Evolutionary conservation across 495 filamentous ascomycete genomes (phyloP).

Genomic region (Cladorrhinum samala): DNA sequence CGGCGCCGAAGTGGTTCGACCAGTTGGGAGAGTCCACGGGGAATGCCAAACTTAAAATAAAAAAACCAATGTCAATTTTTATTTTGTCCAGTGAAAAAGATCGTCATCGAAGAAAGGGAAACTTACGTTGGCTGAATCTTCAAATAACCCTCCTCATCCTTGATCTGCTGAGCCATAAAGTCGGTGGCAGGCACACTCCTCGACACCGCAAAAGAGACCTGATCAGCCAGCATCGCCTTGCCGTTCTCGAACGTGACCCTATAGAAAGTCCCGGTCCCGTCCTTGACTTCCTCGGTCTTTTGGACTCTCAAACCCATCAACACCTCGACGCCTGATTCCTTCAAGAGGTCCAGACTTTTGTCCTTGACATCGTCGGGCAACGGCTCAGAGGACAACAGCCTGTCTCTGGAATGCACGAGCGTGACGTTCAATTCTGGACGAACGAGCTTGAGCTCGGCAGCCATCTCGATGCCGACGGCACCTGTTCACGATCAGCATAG

Average conservation of each 20-base stretch:
- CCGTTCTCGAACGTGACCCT: slow-evolving; percentile 52
- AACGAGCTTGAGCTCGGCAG: slow-evolving; percentile 56
- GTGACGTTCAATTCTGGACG: slow-evolving; percentile 54
- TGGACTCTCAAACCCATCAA: slow-evolving; percentile 46
- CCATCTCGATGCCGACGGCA: slow-evolving; percentile 68
- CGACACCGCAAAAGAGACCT: slow-evolving; percentile 57
- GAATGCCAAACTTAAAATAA: slow-evolving; percentile 49
- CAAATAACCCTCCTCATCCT: slow-evolving; percentile 50
- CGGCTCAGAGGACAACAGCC: slow-evolving; percentile 59
- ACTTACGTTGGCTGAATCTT: slow-evolving; percentile 39
- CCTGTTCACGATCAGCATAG: slow-evolving; percentile 27
- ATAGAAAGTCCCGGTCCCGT: slow-evolving; percentile 19
- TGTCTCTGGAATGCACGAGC: slow-evolving; percentile 58
- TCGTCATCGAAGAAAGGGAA: no score
- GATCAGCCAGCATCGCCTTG: slow-evolving; percentile 43
- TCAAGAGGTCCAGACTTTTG: slow-evolving; percentile 42
- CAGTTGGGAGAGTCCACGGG: slow-evolving; percentile 41
- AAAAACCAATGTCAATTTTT: no score
- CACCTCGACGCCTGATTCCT: slow-evolving; percentile 51
- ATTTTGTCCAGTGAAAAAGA: no score
- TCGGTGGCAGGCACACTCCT: slow-evolving; percentile 46
- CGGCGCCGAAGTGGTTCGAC: slow-evolving; percentile 52
- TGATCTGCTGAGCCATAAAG: slow-evolving; percentile 38
- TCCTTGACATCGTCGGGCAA: slow-evolving; percentile 61
- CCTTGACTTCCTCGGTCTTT: slow-evolving; percentile 27